Base-by-base conservation (phyloP, 1,284 basidiomycete genomes). In the Grifola frondosa region DNA sequence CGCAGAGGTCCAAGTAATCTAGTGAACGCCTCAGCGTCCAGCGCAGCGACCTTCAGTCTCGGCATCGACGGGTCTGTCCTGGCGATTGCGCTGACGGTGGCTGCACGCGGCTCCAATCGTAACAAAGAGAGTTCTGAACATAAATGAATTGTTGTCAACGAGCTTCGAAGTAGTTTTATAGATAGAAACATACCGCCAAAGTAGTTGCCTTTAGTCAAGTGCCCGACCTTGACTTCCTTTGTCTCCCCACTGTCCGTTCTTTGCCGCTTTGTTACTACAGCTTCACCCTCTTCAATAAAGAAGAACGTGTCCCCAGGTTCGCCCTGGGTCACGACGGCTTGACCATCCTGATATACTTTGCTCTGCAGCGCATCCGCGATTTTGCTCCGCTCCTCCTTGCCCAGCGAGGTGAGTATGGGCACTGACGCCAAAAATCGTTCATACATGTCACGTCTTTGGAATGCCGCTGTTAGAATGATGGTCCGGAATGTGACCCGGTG, bases 401-500 rank as follows among this genome's bases (percentile, higher is more conserved):
- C 85, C 25, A 99, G 80, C 10, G 89, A 89, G 29, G 88, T 82
- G 34, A 99, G 78, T 40, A 99, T 79, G 6, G 88, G 82, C 7
- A 98, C 96, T n/a, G 88, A 90, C 23, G 86, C 83, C 44, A 99
- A 74, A 77, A 99, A 98, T 30, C 86, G 80, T 65, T 99, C 95
- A 65, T 98, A 97, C 85, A 97, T 92, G 54, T 90, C 88, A 40
- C 96, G 78, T 52, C 93, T 84, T 48, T 89, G 76, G 54, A 93
- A 88, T 26, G 91, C 91, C 45, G 83, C 77, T 64, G 91, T 91
- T 48, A 97, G 77, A 40, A 99, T 88, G 67, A 99, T 98, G n/a
- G 92, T 96, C 30, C 96, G 84, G 84, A 99, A 99, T 1, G 95
- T 98, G 58, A 97, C 92, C 41, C 96, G 88, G 70, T 99, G 96